These are phyloP conservation scores for Crotalaria pallida DNA, from an alignment of 306 rosid species.

Conservation along the genomic window DNA sequence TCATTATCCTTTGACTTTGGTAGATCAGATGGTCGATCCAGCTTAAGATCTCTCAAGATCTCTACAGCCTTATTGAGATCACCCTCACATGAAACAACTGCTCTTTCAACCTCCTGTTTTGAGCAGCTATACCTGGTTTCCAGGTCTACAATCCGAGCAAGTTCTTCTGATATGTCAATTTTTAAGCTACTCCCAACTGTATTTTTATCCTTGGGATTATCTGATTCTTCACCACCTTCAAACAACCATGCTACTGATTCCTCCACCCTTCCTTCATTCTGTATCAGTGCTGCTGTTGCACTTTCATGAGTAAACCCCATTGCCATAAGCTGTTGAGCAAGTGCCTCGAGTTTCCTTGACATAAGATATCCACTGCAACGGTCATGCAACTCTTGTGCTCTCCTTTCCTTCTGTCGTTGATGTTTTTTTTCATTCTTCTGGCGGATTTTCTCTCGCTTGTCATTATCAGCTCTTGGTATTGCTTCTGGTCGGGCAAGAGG, in stretches of 20 bases:
- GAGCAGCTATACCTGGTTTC: slow-evolving; percentile 55
- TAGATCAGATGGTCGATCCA: slow-evolving; percentile 42
- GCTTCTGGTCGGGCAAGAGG: slow-evolving; percentile 47
- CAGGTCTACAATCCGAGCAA: slow-evolving; percentile 58
- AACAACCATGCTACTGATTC: slow-evolving; percentile 76
- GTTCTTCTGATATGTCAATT: slow-evolving; percentile 88
- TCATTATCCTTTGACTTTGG: slow-evolving; percentile 66
- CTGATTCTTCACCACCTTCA: slow-evolving; percentile 67
- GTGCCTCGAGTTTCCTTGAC: slow-evolving; percentile 88
- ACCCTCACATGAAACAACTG: slow-evolving; percentile 73
- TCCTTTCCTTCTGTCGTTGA: slow-evolving; percentile 88
- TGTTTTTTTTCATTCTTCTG: slow-evolving; percentile 85
- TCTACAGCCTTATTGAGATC: slow-evolving; percentile 81
- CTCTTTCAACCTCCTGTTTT: slow-evolving; percentile 88
- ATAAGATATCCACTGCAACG: slow-evolving; percentile 73
- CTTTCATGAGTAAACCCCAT: slow-evolving; percentile 86
- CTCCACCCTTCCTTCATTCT: slow-evolving; percentile 82
- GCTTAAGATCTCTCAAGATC: slow-evolving; percentile 53
- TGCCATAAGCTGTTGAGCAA: slow-evolving; percentile 75
- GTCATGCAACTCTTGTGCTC: slow-evolving; percentile 86
- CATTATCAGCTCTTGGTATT: slow-evolving; percentile 80
- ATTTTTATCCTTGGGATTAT: slow-evolving; percentile 34
- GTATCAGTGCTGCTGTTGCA: slow-evolving; percentile 70
- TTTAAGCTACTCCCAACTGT: slow-evolving; percentile 48
- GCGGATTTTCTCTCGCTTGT: slow-evolving; percentile 84